A percentile compares a stretch with the other conserved stretches of the same genome.
These are phyloP conservation scores for Hymenoscyphus fraxineus DNA, from an alignment of 2,329 filamentous ascomycete genomes.

Conservation along the genomic window DNA sequence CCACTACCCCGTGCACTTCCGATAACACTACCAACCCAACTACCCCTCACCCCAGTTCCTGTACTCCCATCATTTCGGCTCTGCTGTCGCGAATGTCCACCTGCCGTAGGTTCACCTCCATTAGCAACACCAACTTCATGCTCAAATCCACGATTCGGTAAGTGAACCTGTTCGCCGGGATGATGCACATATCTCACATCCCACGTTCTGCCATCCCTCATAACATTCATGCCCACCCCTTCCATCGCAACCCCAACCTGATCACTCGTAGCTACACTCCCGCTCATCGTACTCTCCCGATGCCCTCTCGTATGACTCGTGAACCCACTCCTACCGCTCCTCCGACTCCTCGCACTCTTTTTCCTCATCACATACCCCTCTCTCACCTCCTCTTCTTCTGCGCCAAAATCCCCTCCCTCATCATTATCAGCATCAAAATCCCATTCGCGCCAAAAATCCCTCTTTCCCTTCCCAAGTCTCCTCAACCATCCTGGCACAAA, in stretches of 20 bases:
- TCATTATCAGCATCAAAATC: constrained; percentile 22
- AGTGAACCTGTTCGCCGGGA: not conserved
- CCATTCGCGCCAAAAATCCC: constrained; percentile 28
- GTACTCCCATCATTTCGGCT: not conserved
- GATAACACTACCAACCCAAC: constrained; percentile 8
- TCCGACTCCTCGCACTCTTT: constrained; percentile 18
- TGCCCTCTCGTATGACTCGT: not conserved
- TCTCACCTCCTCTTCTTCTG: constrained; percentile 13
- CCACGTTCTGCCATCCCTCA: constrained; percentile 2
- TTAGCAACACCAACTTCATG: not conserved
- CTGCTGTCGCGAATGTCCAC: not conserved
- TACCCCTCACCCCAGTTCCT: not conserved
- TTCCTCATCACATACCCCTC: constrained; percentile 17
- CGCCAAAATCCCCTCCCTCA: not conserved
- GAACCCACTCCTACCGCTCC: constrained; percentile 6
- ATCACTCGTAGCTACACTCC: not conserved
- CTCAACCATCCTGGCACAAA: constrained; percentile 69
- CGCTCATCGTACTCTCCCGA: constrained; percentile 1
- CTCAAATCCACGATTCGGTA: not conserved
- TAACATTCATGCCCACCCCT: not conserved
- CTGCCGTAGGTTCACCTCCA: not conserved
- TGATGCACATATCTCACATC: not conserved
- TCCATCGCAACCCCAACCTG: not conserved
- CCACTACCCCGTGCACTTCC: constrained; percentile 9
- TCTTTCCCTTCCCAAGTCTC: constrained; percentile 50